Base-by-base conservation (phyloP, 805 yeast species). In the Jamesozyma hellenica region DNA sequence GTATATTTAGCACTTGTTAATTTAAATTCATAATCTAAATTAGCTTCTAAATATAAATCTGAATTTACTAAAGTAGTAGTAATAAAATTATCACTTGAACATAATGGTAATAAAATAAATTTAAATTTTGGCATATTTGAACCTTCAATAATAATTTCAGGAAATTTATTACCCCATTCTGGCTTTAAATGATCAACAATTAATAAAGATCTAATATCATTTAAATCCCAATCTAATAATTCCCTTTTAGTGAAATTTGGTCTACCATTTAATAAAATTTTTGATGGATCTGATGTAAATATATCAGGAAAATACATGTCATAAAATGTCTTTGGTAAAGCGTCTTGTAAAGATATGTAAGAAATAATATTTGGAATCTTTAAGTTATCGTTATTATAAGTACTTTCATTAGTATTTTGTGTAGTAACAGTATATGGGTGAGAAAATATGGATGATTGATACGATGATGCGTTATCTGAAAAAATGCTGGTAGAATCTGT, bases 181-280 rank as follows among this genome's bases (percentile, higher is more conserved):
- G 75, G 75, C 37, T 60, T 62, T 29, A 72, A 47, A 19, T 55
- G 60, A 26, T 67, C 71, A 17, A 77, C 65, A 21, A 82, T 76
- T 28, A 82, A 60, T 23, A 80, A 56, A 1, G 86, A 77, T 33
- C 90, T 63, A 15, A 78, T 62, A 54, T 80, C 88, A 56, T 82
- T 82, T 37, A 78, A 52, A 35, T 72, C 77, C 90, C 90, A 82
- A 55, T 79, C 82, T 19, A 76, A 62, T 31, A 82, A 63, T 13
- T 72, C 75, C 39, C 86, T 63, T 44, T 71, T 72, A 0, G 85
- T 77, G 58, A 77, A 79, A 19, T 61, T 55, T 11, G 84, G 85
- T 33, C 86, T 63, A 0, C 82, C 81, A 45, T 74, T 74, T 10
- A 70, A 63, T 30, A 75, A 61, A 17, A 68, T 42, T 19, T 53